Percentiles rank a stretch among this genome's conserved stretches.
These are phyloP conservation scores for Mycosphaerella arachidis DNA, from an alignment of 2,329 filamentous ascomycete species.

Conservation along the genomic window DNA sequence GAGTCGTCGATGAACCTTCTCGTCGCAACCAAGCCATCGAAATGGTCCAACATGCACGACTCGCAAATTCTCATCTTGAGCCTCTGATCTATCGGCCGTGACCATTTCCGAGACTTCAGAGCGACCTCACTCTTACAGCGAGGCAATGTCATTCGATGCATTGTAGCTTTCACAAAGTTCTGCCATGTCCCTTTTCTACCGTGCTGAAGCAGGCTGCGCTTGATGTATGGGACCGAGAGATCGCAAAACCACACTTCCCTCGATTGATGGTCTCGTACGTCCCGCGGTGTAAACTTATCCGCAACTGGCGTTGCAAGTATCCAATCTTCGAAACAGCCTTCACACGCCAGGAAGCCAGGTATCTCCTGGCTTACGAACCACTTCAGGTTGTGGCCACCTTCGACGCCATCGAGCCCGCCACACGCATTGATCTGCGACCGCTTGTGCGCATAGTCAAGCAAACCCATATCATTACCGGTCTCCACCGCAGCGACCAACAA, in stretches of 20 bases:
- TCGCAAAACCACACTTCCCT: neutral
- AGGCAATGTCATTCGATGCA: neutral
- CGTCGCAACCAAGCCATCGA: neutral
- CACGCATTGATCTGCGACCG: neutral
- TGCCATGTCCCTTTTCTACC: neutral
- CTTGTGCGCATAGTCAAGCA: neutral
- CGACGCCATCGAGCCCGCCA: neutral
- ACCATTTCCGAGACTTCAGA: neutral
- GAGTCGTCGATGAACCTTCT: neutral
- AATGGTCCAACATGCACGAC: neutral
- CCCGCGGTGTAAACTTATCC: neutral
- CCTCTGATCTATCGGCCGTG: neutral
- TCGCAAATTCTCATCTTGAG: neutral
- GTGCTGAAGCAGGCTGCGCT: neutral
- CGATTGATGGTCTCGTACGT: neutral
- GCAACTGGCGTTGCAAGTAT: neutral
- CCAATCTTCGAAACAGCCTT: neutral
- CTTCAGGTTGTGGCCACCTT: neutral
- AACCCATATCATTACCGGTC: neutral
- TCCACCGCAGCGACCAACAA: neutral
- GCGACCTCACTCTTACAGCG: neutral
- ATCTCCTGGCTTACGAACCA: neutral
- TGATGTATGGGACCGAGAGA: neutral
- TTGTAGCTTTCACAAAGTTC: neutral
- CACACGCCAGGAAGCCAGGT: neutral